Evolutionary conservation across 148 eudicot species (phyloP), one percentile per base, ranked within the genome.

Genomic region (Chenopodium suecicum): DNA sequence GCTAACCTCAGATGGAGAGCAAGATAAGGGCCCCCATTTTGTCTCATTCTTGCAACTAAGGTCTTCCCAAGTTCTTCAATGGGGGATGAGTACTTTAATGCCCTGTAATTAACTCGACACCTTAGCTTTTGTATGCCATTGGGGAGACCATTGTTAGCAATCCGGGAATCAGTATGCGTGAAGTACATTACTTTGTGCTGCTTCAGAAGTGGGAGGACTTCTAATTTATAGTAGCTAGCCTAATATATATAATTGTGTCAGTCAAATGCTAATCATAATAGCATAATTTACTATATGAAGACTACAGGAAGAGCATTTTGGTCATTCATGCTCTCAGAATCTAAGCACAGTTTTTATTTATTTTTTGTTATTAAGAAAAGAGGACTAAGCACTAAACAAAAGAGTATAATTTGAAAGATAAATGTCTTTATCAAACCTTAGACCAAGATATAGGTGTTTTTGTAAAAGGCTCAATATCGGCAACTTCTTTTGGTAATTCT

Each of bases 401-500:
- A 41, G 47, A 6, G 22, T 47, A 48, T 9, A 44, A 47, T 9
- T 12, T 17, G 23, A 58, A 29, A 67, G 31, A 25, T 27, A 73
- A 25, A 70, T 85, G 76, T 32, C 66, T 2, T 48, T 62, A 76
- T 67, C 83, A 80, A 52, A 94, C 99, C 99, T 96, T 92, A 60
- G 99, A 96, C 99, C 99, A 96, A 75, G 99, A 96, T 58, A 96
- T 87, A 22, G 95, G 99, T 32, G 99, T 90, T 85, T 96, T 92
- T 20, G 84, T 80, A 77, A 92, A 89, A 70, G 98, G 99, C 81
- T 96, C 94, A 75, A 85, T 77, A 73, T 84, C 89, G 73, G 93
- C 89, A 84, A 83, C 88, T 65, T 82, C 87, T 75, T 91, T 87
- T 29, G 99, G 99, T 46, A 96, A 85, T 66, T 82, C 71, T 82